phyloP scores from a whole-genome alignment of 306 rosid genomes.

The Begonia loranthoides region DNA sequence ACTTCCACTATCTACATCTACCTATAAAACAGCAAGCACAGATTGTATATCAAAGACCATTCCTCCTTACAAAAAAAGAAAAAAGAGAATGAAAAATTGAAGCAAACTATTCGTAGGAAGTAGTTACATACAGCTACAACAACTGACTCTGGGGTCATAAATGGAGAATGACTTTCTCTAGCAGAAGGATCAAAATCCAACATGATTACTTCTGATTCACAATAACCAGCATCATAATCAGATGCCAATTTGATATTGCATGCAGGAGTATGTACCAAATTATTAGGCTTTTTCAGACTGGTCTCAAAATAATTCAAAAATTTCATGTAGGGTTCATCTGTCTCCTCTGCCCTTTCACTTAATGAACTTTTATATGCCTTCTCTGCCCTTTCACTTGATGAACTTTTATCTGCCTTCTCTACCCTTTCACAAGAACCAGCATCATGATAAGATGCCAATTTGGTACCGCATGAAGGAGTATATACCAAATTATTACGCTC shows the following conservation, averaged over 20 bases:
- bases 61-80: neutral
- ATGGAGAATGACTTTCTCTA: slow-evolving; percentile 14
- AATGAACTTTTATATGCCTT: no score
- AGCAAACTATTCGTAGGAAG: neutral
- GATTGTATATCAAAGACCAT: slow-evolving; percentile 1
- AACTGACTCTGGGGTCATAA: slow-evolving; percentile 9
- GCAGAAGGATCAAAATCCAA: slow-evolving; percentile 18
- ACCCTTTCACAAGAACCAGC: no score
- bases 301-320: no score
- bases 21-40: neutral
- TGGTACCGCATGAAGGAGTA: neutral
- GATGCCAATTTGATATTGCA: no score
- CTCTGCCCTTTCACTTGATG: neutral
- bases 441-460: no score
- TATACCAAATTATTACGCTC: slow-evolving; percentile 9
- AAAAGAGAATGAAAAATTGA: no score
- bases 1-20: slow-evolving; percentile 10
- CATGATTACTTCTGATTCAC: slow-evolving; percentile 26
- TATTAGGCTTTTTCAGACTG: no score
- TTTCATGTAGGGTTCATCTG: slow-evolving; percentile 8
- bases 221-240: slow-evolving; percentile 1
- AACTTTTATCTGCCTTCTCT: no score
- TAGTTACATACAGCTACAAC: neutral
- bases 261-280: no score
- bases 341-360: slow-evolving; percentile 7